These are phyloP conservation scores for Ciborinia camelliae DNA, from an alignment of 2,329 filamentous ascomycete species.

Conservation along the genomic window DNA sequence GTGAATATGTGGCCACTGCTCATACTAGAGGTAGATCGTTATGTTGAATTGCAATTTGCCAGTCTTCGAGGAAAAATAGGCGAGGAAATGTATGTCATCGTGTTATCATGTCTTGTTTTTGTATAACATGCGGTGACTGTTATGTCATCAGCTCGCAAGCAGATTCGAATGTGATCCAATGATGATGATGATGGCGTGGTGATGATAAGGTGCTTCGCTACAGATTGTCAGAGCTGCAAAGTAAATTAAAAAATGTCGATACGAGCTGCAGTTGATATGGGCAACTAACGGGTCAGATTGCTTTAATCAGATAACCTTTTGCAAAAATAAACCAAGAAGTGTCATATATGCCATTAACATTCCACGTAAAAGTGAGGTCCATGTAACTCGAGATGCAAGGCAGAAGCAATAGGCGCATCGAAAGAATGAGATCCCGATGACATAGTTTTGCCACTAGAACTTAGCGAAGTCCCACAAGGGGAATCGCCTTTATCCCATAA, in stretches of 20 bases:
- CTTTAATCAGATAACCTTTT: not conserved
- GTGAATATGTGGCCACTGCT: not conserved
- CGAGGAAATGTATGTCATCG: not conserved
- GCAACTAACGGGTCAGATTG: not conserved
- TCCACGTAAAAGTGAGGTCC: not conserved
- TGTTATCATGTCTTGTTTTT: not conserved
- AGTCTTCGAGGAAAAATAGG: not conserved
- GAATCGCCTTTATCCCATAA: not conserved
- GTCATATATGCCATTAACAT: not conserved
- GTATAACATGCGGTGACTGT: not conserved
- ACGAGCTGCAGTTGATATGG: not conserved
- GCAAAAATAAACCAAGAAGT: not conserved
- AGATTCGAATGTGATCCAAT: not conserved
- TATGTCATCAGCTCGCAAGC: conserved; percentile 9
- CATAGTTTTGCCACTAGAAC: conserved; percentile 9
- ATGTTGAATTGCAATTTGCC: not conserved
- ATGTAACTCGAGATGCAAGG: not conserved
- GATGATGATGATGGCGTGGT: not conserved
- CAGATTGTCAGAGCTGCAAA: not conserved
- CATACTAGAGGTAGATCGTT: not conserved
- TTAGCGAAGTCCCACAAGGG: not conserved
- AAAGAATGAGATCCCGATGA: not conserved
- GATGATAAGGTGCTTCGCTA: not conserved
- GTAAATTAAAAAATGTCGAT: not conserved
- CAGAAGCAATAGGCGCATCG: not conserved